Evolutionary conservation across 768 basidiomycete species (phyloP), one percentile per base, ranked within the genome.

Genomic region (Termitomyces sp.): DNA sequence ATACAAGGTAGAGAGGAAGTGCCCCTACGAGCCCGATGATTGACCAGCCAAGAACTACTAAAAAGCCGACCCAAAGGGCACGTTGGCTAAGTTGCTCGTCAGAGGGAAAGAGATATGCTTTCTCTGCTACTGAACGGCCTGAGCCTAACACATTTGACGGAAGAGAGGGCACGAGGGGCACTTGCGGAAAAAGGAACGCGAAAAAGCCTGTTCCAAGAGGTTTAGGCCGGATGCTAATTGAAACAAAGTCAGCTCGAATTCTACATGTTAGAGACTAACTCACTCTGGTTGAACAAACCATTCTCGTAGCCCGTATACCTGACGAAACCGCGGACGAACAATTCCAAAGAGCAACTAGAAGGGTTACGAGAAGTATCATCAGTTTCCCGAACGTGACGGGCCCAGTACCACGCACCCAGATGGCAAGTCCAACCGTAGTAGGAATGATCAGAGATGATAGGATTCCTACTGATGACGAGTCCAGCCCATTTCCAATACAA

Each of bases 201-300:
- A 84, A 82, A 56, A 88, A 74, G 3, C 77, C 74, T 26, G 78
- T 74, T 51, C 82, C 74, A 5, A 88, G 76, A 26, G 83, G 80
- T 66, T 80, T 77, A 32, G 88, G 86, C 40, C 88, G 86, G 33
- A 84, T 70, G 52, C 88, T 90, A 55, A 44, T 44, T 24, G 36
- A 32, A 54, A 47, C 32, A 47, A 38, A 54, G 45, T 54, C 67
- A 51, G 66, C 60, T 57, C 57, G 14, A 55, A 43, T n/a, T 49
- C 41, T 50, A 51, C 43, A 20, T n/a, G n/a, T 22, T 22, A 24
- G 6, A 18, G 20, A n/a, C 20, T 52, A 2, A 78, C 85, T 71
- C 67, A 91, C 88, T 81, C 80, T 70, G 76, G 80, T 47, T 80
- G 83, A 16, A 86, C 79, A 68, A 92, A 92, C 89, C 89, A 92